Evolutionary conservation across 2,329 filamentous ascomycete species (phyloP), one percentile per base, ranked within the genome.

Genomic region (Nothopassalora personata): DNA sequence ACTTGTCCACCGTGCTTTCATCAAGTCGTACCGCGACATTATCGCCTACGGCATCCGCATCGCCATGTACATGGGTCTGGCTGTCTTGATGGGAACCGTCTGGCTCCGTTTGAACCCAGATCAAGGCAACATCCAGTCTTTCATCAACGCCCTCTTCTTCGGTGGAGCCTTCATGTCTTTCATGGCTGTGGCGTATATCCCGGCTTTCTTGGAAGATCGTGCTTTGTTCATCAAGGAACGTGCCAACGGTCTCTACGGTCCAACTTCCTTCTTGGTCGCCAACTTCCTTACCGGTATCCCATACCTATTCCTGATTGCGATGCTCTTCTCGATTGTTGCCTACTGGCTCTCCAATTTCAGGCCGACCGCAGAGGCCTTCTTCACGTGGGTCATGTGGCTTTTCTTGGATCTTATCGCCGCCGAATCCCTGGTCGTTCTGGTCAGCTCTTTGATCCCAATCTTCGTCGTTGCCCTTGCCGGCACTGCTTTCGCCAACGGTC

Each of bases 71-170:
- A 79, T 87, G 60, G 84, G 83, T 75, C 79, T 95, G 15, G 90
- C 90, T 1, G 83, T 94, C 66, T 87, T 94, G 83, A 91, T 93
- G 87, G 90, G 91, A 5, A 95, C 91, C 0, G 88, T 95, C 11
- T 96, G 89, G 86, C 76, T 95, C 13, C 84, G 90, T 5, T 79
- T 96, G 2, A 76, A 81, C 4, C 80, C 86, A 0, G 76, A 80
- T 0, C 90, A 95, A 70, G 77, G 81, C 57, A 87, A 88, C 59
- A 93, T 96, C 66, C 87, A 90, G 67, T 85, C 90, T 0, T 89
- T 90, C 67, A 90, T 86, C 73, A 96, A 95, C 71, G 88, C 89
- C 51, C 88, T 95, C 64, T 79, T 79, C 73, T 79, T 78, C 67
- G 75, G 76, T 52, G 74, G 73, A 28, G 77, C 77, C 5, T 79